Conservation (phyloP, 148 eudicot species). For the Diospyros kaki region DNA sequence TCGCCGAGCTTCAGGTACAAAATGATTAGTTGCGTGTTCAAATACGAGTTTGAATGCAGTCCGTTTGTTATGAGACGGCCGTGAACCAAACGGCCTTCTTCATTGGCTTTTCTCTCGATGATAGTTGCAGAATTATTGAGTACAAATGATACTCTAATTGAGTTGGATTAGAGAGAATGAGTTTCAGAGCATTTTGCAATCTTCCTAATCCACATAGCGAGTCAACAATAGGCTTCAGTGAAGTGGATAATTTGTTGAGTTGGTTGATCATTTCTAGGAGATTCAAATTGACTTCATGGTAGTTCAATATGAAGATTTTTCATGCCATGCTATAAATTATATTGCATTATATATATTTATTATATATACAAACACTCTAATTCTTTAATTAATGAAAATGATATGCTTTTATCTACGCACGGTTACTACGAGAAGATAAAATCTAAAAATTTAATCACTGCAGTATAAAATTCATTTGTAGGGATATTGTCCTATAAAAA, state of each 20-base stretch:
- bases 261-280: neutral
- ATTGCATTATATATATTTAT: too few species aligned
- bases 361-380: too few species aligned
- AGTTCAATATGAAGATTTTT: too few species aligned
- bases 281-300: too few species aligned
- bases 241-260: neutral
- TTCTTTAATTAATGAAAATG: too few species aligned
- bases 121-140: conserved; percentile 9
- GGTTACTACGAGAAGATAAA: too few species aligned
- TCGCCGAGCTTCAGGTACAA: conserved; percentile 16
- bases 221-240: neutral
- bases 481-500: too few species aligned
- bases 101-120: conserved; percentile 2
- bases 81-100: conserved; percentile 19
- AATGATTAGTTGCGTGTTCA: conserved; percentile 14
- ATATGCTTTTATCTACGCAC: too few species aligned
- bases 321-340: too few species aligned
- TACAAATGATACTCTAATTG: conserved; percentile 5
- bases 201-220: conserved; percentile 3
- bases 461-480: too few species aligned
- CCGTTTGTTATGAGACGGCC: conserved; percentile 11
- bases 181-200: conserved; percentile 10
- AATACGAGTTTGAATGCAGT: conserved; percentile 7
- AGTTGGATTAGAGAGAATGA: conserved; percentile 8
- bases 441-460: too few species aligned